Base-by-base conservation (phyloP, 2,329 filamentous ascomycete species). In the Chalaropsis thielavioides region DNA sequence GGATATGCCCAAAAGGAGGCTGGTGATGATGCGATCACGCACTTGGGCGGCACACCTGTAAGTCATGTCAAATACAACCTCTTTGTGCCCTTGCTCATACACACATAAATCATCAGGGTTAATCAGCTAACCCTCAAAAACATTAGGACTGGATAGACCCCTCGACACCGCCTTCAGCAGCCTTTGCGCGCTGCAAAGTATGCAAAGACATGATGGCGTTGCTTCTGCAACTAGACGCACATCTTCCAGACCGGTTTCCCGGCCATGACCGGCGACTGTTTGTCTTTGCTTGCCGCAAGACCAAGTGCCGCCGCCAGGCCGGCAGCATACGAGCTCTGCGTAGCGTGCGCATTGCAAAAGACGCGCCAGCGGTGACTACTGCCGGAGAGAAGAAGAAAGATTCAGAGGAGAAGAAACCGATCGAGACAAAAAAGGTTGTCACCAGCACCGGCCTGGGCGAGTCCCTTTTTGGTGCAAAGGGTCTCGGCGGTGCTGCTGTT, bases 211-310 rank as follows among this genome's bases (percentile, higher is more conserved):
- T 90, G 63, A 90, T 96, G 83, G 86, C 84, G 1, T 81, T 97
- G 11, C 82, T 99, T 2, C 82, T 99, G 59, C 91, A 99, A 75
- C 82, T 99, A 35, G 90, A 99, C 75, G 92, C 85, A 71, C 91
- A 96, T 73, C 81, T 97, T 2, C 92, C 91, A 15, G 88, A 92
- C 64, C 81, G 84, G 61, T 96, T 96, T 71, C 88, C 91, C 1
- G 85, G 86, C 65, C 90, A 97, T 75, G 90, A 96, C 71, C 82
- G 94, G 69, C 84, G 92, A 68, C 74, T 99, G 19, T 97, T 96
- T 72, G 80, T 99, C 13, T 91, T 95, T 74, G 83, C 83, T 19
- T 99, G 94, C 74, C 82, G 85, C 67, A 81, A 83, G 69, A 89
- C 89, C 73, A 79, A 83, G 11, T 99, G 94, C 73, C 83, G 89